Percentiles rank a stretch among this genome's conserved stretches.
These are phyloP conservation scores for Ophiostoma sp. DNA, from an alignment of 2,329 filamentous ascomycete genomes.

Conservation along the genomic window DNA sequence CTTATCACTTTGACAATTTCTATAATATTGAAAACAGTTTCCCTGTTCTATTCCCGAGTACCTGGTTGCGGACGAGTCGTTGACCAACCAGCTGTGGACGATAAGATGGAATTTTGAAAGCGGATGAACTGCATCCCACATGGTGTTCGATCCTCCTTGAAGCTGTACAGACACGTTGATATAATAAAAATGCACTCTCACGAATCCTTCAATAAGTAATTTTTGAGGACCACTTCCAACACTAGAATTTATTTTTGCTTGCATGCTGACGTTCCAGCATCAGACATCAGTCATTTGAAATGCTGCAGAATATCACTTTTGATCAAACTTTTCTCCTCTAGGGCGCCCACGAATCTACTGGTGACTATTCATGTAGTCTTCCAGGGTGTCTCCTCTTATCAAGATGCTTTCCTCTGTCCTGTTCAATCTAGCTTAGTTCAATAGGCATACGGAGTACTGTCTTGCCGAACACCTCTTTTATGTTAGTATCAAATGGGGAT, in stretches of 20 bases:
- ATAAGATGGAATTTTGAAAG: not conserved
- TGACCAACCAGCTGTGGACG: not conserved
- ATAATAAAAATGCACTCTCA: no score
- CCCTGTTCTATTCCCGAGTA: not conserved
- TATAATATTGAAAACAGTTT: not conserved
- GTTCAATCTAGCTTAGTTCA: not conserved
- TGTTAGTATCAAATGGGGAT: not conserved
- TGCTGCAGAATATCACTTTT: not conserved
- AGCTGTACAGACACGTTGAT: no score
- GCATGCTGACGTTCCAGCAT: no score
- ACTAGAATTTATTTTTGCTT: no score
- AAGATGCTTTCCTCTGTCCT: not conserved
- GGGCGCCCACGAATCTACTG: not conserved
- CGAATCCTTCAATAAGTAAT: no score
- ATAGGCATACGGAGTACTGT: not conserved
- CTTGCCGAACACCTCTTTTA: not conserved
- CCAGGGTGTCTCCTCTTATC: not conserved
- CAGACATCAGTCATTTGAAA: not conserved
- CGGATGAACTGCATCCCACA: not conserved
- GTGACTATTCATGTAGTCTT: no score
- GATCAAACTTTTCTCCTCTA: not conserved
- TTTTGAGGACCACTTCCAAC: no score
- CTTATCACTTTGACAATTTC: no score
- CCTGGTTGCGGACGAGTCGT: not conserved
- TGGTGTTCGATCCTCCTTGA: not conserved